Evolutionary conservation across 2,329 filamentous ascomycete genomes (phyloP).

Genomic region (Colletotrichum sublineola): DNA sequence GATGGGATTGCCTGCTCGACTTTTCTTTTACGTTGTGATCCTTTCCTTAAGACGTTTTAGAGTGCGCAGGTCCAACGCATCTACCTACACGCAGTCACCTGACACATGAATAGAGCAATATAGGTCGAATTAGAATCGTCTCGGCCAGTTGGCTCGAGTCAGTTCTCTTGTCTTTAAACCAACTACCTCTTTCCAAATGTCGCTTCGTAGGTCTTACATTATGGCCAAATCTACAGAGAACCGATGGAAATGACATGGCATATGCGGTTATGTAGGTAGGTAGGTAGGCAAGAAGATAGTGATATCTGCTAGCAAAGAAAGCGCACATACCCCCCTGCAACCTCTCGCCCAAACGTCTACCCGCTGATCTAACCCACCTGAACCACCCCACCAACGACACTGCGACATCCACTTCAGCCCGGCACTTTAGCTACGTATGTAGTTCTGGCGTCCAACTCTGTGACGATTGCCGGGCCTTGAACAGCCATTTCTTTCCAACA

Average conservation of each 20-base stretch:
- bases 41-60: not conserved
- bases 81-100: too few species aligned
- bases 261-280: not conserved
- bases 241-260: not conserved
- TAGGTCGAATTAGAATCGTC: not conserved
- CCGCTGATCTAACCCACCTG: slow-evolving; percentile 35
- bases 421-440: not conserved
- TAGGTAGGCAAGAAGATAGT: not conserved
- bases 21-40: not conserved
- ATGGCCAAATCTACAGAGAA: not conserved
- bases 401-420: slow-evolving; percentile 7
- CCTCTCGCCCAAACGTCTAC: slow-evolving; percentile 6
- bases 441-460: slow-evolving; percentile 20
- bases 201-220: not conserved
- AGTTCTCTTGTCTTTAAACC: not conserved
- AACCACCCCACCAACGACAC: slow-evolving; percentile 27
- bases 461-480: not conserved
- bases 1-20: not conserved
- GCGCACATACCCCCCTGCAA: slow-evolving; percentile 22
- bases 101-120: not conserved
- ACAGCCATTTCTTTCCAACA: slow-evolving; percentile 19
- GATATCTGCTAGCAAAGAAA: slow-evolving; percentile 11
- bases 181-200: not conserved
- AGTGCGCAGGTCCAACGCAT: not conserved
- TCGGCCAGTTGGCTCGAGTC: not conserved